A percentile compares a stretch with the other conserved stretches of the same genome.
Evolutionary conservation across 306 rosid genomes (phyloP).

Genomic region (Begonia loranthoides): DNA sequence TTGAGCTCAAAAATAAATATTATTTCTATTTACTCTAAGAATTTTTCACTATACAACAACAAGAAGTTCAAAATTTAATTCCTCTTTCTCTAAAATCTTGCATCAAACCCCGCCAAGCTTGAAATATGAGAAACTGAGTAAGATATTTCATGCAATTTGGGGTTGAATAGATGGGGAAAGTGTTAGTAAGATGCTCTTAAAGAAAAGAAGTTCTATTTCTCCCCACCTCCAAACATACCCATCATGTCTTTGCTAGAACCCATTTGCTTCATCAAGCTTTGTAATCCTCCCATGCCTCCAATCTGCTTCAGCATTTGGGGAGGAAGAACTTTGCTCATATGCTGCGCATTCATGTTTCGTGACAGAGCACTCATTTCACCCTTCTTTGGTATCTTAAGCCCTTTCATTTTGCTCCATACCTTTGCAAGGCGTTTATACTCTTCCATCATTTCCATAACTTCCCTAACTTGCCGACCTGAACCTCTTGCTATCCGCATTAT

Average conservation of each 20-base stretch:
- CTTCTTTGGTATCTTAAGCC: conserved; percentile 74
- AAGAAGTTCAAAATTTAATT: too few species aligned
- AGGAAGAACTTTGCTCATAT: conserved; percentile 77
- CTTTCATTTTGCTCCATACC: conserved; percentile 70
- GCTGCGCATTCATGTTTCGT: conserved; percentile 72
- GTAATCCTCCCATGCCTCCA: conserved; percentile 76
- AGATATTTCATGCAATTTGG: too few species aligned
- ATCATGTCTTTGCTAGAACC: conserved; percentile 72
- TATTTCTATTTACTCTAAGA: too few species aligned
- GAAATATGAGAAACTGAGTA: too few species aligned
- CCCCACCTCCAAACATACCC: conserved; percentile 76
- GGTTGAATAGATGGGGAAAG: too few species aligned
- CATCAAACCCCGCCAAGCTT: too few species aligned
- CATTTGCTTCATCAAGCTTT: conserved; percentile 86
- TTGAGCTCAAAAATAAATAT: too few species aligned
- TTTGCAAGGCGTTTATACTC: conserved; percentile 76
- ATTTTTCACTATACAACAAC: too few species aligned
- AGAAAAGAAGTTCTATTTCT: conserved; percentile 15
- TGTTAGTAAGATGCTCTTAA: too few species aligned
- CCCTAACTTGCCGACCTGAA: conserved; percentile 53
- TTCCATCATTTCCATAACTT: conserved; percentile 73
- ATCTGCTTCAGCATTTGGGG: conserved; percentile 83
- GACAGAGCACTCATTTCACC: conserved; percentile 59
- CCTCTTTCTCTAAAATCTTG: too few species aligned
- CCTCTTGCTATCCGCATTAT: conserved; percentile 81